Evolutionary conservation across 1,284 basidiomycete genomes (phyloP).

Genomic region (Grifola frondosa): DNA sequence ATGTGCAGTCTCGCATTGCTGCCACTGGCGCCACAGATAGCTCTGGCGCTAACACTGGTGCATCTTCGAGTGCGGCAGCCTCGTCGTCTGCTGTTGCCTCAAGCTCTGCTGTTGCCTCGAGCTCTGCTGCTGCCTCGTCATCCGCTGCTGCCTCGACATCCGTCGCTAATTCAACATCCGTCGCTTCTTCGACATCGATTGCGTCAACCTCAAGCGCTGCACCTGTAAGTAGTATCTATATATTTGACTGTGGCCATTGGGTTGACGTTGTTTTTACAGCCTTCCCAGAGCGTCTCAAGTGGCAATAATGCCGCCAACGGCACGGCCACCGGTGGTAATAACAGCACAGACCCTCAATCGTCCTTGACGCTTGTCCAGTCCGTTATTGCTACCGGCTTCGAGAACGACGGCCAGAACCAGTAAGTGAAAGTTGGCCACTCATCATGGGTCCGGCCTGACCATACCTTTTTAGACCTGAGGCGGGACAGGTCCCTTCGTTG

Average conservation of each 20-base stretch:
- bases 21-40: slow-evolving; percentile 37
- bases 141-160: too few species aligned
- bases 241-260: too few species aligned
- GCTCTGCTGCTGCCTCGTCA: slow-evolving; percentile 1
- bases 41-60: neutral
- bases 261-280: neutral
- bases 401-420: slow-evolving; percentile 40
- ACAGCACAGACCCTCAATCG: slow-evolving; percentile 28
- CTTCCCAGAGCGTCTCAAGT: slow-evolving; percentile 13
- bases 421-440: slow-evolving; percentile 7
- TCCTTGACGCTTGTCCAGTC: slow-evolving; percentile 30
- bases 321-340: slow-evolving; percentile 3
- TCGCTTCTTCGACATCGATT: neutral
- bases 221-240: slow-evolving; percentile 4
- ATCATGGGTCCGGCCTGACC: neutral
- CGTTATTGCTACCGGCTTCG: slow-evolving; percentile 29
- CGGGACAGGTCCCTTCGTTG: slow-evolving; percentile 42
- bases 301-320: slow-evolving; percentile 9
- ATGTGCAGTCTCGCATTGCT: slow-evolving; percentile 39
- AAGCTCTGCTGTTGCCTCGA: slow-evolving; percentile 3
- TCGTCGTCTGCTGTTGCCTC: slow-evolving; percentile 1
- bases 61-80: slow-evolving; percentile 1
- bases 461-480: slow-evolving; percentile 27
- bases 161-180: too few species aligned
- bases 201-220: slow-evolving; percentile 8